phyloP scores from a whole-genome alignment of 352 stramenopile genomes.

The Phytophthora aleatoria region DNA sequence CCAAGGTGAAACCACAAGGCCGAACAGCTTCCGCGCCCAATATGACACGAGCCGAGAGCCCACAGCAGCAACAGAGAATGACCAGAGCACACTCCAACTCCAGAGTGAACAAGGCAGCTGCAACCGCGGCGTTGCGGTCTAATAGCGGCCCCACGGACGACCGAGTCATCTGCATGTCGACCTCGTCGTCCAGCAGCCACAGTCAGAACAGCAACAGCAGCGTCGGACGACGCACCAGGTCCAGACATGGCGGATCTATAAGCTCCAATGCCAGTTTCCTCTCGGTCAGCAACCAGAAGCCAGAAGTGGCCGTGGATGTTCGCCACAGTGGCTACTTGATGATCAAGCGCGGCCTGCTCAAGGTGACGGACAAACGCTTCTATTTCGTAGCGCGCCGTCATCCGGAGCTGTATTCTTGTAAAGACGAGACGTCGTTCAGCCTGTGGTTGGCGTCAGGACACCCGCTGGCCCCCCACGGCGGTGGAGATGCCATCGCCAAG shows the following conservation, averaged over 20 bases:
- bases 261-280: slow-evolving; percentile 24
- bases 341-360: slow-evolving; percentile 57
- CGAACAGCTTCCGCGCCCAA: slow-evolving; percentile 10
- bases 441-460: slow-evolving; percentile 60
- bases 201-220: slow-evolving; percentile 17
- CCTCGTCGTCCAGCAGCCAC: slow-evolving; percentile 21
- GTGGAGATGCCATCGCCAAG: slow-evolving; percentile 25
- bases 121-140: background rate
- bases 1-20: slow-evolving; percentile 2
- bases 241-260: slow-evolving; percentile 22
- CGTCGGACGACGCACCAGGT: slow-evolving; percentile 15
- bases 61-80: slow-evolving; percentile 13
- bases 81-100: slow-evolving; percentile 14
- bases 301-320: slow-evolving; percentile 39
- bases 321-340: slow-evolving; percentile 52
- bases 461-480: slow-evolving; percentile 36
- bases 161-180: slow-evolving; percentile 4
- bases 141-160: slow-evolving; percentile 9
- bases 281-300: slow-evolving; percentile 20
- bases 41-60: slow-evolving; percentile 10
- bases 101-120: slow-evolving; percentile 3
- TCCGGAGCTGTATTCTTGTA: slow-evolving; percentile 62
- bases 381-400: slow-evolving; percentile 55
- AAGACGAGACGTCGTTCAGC: slow-evolving; percentile 68
- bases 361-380: slow-evolving; percentile 66